Conservation (phyloP, 2,329 filamentous ascomycete genomes). For the Fusarium tjaetaba region DNA sequence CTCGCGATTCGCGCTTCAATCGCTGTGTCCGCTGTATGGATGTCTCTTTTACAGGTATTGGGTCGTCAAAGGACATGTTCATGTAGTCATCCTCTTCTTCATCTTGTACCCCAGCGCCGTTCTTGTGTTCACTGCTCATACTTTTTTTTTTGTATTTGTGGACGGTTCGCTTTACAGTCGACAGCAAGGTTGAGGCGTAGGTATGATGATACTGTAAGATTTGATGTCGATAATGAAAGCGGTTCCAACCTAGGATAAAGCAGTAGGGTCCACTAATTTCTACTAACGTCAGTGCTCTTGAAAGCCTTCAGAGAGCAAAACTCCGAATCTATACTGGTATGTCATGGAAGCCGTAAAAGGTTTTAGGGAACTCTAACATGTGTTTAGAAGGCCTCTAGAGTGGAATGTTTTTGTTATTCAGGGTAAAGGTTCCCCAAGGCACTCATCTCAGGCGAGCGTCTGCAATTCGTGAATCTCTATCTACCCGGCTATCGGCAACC, state of each 20-base stretch:
- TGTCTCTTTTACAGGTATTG: constrained; percentile 63
- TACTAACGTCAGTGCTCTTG: background rate
- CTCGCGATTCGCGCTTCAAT: constrained; percentile 71
- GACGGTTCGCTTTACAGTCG: background rate
- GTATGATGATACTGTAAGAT: constrained; percentile 1
- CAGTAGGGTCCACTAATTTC: constrained; percentile 21
- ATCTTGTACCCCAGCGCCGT: constrained; percentile 39
- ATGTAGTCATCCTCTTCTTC: constrained; percentile 96
- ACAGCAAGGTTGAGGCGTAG: background rate
- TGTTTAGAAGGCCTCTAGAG: background rate
- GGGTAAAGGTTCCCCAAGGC: background rate
- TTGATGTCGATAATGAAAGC: background rate
- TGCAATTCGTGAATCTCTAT: background rate
- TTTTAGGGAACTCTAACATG: background rate
- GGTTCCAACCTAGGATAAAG: background rate
- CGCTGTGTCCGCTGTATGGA: constrained; percentile 65
- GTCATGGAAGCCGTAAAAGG: background rate
- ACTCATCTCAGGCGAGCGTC: background rate
- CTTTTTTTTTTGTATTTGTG: background rate
- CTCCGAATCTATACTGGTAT: background rate
- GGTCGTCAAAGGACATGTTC: constrained; percentile 88
- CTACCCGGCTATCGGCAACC: background rate
- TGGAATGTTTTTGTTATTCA: background rate
- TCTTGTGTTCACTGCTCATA: constrained; percentile 24
- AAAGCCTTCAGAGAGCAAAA: background rate